These are phyloP conservation scores for Pichia cactophila DNA, from an alignment of 1,139 yeast genomes.

Conservation along the genomic window DNA sequence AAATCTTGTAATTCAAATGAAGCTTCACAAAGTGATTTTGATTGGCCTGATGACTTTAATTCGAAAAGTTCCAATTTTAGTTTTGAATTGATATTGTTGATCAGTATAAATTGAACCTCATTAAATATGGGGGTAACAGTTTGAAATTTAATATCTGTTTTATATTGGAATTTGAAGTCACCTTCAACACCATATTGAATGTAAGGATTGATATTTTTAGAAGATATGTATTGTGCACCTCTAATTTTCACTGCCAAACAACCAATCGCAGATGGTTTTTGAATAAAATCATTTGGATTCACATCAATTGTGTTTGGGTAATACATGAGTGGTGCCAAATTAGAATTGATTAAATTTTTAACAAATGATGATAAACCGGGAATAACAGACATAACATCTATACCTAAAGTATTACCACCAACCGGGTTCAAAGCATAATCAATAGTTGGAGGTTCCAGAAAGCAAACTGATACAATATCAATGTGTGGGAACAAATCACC, in stretches of 20 bases:
- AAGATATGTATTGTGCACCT: conserved; percentile 38
- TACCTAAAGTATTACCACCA: conserved; percentile 77
- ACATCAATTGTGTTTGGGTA: conserved; percentile 78
- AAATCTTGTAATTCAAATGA: conserved; percentile 51
- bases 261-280: conserved; percentile 61
- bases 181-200: conserved; percentile 32
- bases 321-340: conserved; percentile 66
- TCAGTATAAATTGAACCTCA: conserved; percentile 56
- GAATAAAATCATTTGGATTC: conserved; percentile 64
- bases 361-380: conserved; percentile 77
- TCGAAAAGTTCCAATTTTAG: conserved; percentile 48
- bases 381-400: conserved; percentile 74
- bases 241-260: conserved; percentile 56
- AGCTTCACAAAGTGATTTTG: conserved; percentile 50
- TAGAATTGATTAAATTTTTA: conserved; percentile 59
- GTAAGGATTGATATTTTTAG: conserved; percentile 45
- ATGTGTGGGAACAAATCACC: conserved; percentile 67
- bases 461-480: conserved; percentile 59
- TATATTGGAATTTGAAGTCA: conserved; percentile 30
- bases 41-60: conserved; percentile 45
- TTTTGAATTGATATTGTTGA: conserved; percentile 51
- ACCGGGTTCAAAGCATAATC: conserved; percentile 80
- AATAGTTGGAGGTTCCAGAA: conserved; percentile 69
- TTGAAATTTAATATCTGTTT: conserved; percentile 50
- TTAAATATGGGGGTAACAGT: conserved; percentile 55